These are phyloP conservation scores for Bauhinia variegata DNA, from an alignment of 306 rosid genomes.

Conservation along the genomic window DNA sequence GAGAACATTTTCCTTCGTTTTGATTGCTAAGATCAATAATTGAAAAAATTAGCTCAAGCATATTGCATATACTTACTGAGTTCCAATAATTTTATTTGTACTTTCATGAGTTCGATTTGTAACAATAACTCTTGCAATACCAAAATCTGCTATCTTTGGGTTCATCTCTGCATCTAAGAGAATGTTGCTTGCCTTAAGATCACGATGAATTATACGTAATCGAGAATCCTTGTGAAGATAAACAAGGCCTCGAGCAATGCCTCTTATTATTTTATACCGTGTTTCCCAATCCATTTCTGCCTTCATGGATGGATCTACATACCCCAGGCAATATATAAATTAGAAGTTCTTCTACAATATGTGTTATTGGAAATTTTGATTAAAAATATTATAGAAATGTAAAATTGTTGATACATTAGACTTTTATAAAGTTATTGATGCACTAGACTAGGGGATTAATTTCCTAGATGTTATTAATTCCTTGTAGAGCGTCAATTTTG, in stretches of 20 bases:
- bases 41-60: too few species aligned
- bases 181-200: conserved; percentile 54
- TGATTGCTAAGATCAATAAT: background rate
- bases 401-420: too few species aligned
- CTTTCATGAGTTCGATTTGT: conserved; percentile 37
- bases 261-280: conserved; percentile 39
- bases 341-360: background rate
- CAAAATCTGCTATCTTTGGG: conserved; percentile 57
- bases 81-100: conserved; percentile 45
- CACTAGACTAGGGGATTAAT: too few species aligned
- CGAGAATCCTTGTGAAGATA: conserved; percentile 61
- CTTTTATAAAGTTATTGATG: too few species aligned
- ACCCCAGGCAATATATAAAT: conserved; percentile 4
- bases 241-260: conserved; percentile 42
- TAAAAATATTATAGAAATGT: too few species aligned
- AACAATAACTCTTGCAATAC: conserved; percentile 43
- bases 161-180: conserved; percentile 43
- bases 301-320: conserved; percentile 34
- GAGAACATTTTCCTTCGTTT: background rate
- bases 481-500: too few species aligned
- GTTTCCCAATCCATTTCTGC: conserved; percentile 39
- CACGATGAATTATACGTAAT: conserved; percentile 46
- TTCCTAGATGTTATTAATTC: too few species aligned
- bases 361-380: background rate
- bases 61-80: conserved; percentile 37